Conservation (phyloP, 257 asterid species). For the Salvia splendens region DNA sequence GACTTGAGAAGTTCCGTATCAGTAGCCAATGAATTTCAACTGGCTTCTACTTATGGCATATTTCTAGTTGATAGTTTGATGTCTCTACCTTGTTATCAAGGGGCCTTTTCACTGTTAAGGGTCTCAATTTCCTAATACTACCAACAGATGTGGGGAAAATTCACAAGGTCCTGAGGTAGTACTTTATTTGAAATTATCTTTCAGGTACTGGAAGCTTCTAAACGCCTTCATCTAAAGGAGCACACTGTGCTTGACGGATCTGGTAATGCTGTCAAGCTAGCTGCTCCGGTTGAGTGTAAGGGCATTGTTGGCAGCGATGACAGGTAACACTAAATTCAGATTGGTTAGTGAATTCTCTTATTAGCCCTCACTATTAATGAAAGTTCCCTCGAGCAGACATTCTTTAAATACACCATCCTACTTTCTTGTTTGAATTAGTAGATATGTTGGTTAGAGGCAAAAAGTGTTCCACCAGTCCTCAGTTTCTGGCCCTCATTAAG, state of each 20-base stretch:
- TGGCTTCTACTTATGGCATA: slow-evolving; percentile 6
- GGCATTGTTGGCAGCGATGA: slow-evolving; percentile 99
- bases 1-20: slow-evolving; percentile 14
- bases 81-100: background rate
- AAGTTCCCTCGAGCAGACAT: background rate
- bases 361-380: background rate
- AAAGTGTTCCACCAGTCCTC: background rate
- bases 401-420: slow-evolving; percentile 8
- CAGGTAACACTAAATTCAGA: slow-evolving; percentile 53
- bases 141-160: slow-evolving; percentile 6
- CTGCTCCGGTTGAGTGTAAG: slow-evolving; percentile 99
- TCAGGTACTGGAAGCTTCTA: slow-evolving; percentile 92
- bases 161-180: slow-evolving; percentile 2
- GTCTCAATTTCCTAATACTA: background rate
- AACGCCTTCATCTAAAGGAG: slow-evolving; percentile 88
- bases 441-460: background rate
- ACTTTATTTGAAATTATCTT: slow-evolving; percentile 10
- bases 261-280: slow-evolving; percentile 76
- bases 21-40: background rate
- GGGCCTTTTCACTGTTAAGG: slow-evolving; percentile 3
- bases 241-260: slow-evolving; percentile 83
- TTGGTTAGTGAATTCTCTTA: slow-evolving; percentile 11
- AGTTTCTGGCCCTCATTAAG: background rate
- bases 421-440: slow-evolving; percentile 17
- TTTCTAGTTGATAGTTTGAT: background rate